Base-by-base conservation (phyloP, 208 protist genomes). In the Leishmania mexicana region DNA sequence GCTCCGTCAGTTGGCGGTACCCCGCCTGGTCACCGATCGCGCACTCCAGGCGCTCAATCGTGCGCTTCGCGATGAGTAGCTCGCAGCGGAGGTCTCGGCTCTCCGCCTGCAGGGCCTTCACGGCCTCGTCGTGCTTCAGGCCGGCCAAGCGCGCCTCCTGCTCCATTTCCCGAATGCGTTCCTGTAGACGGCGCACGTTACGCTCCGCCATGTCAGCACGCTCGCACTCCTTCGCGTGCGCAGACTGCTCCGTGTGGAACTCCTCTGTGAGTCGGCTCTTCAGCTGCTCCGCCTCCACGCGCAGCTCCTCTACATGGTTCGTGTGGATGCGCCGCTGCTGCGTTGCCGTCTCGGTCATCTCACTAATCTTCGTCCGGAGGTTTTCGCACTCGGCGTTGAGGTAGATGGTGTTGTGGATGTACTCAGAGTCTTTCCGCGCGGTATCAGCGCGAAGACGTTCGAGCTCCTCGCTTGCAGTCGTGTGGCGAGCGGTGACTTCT, bases 1-100 rank as follows among this genome's bases (percentile, higher is more conserved):
- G 89, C 83, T 95, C 92, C 8, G 88, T 89, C 45, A 96, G 85
- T 70, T 94, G 92, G 64, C 89, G 92, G 82, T 90, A 95, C 73
- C 90, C 88, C 19, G 86, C 82, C 76, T 90, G 85, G 60, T 97
- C 95, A 35, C 93, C 92, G 58, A 98, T 85, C 13, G 89, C 86
- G 42, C 83, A 87, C 79, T 98, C 95, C 57, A 96, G 91, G n/a
- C 92, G 87, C 75, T 96, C 89, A 77, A 98, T 96, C 38, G 95
- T 98, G 51, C 91, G 91, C 83, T 95, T 95, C 42, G 92, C 93
- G 31, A 92, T 90, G 40, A 77, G 83, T 53, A 96, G 83, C 84
- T 98, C 95, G 47, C 85, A 80, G 53, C 88, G 86, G 45, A 93
- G 79, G 42, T 95, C 90, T 19, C 85, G 79, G 10, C 87, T 83